Percentiles rank a stretch among this genome's conserved stretches.
phyloP scores from a whole-genome alignment of 805 yeast genomes.

The Citeromyces matritensis region DNA sequence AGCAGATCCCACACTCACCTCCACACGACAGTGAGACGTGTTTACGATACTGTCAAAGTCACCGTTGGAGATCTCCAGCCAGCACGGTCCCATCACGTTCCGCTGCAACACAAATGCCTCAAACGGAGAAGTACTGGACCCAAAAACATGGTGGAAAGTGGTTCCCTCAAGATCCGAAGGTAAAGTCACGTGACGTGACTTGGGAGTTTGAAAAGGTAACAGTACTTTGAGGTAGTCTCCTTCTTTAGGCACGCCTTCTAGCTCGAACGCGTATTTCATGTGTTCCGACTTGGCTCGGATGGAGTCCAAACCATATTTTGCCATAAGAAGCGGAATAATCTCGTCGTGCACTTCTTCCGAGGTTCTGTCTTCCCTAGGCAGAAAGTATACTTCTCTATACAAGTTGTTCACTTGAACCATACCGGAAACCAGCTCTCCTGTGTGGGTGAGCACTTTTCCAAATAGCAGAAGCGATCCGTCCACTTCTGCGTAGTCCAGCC shows the following conservation, averaged over 20 bases:
- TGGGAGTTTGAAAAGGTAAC: conserved; percentile 59
- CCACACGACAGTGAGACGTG: conserved; percentile 72
- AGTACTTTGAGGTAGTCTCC: conserved; percentile 68
- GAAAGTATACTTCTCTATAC: conserved; percentile 56
- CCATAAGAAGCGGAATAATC: conserved; percentile 48
- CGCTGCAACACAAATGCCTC: conserved; percentile 77
- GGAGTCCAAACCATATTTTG: conserved; percentile 41
- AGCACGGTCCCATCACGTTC: conserved; percentile 93
- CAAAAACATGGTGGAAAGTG: conserved; percentile 69
- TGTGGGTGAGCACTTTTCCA: conserved; percentile 60
- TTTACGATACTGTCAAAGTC: conserved; percentile 43
- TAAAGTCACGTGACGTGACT: conserved; percentile 25
- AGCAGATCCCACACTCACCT: conserved; percentile 43
- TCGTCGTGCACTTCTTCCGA: conserved; percentile 61
- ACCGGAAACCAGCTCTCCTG: conserved; percentile 50
- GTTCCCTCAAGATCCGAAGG: conserved; percentile 62
- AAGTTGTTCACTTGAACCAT: conserved; percentile 64
- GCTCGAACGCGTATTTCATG: conserved; percentile 82
- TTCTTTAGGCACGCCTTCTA: conserved; percentile 64
- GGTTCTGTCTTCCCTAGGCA: conserved; percentile 41
- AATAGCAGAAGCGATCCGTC: conserved; percentile 55
- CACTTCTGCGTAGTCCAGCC: conserved; percentile 82
- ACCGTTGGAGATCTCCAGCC: conserved; percentile 65
- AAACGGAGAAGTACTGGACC: conserved; percentile 56
- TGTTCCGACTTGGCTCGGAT: conserved; percentile 57